These are phyloP conservation scores for Spathaspora hagerdaliae DNA, from an alignment of 805 yeast species.

Conservation along the genomic window DNA sequence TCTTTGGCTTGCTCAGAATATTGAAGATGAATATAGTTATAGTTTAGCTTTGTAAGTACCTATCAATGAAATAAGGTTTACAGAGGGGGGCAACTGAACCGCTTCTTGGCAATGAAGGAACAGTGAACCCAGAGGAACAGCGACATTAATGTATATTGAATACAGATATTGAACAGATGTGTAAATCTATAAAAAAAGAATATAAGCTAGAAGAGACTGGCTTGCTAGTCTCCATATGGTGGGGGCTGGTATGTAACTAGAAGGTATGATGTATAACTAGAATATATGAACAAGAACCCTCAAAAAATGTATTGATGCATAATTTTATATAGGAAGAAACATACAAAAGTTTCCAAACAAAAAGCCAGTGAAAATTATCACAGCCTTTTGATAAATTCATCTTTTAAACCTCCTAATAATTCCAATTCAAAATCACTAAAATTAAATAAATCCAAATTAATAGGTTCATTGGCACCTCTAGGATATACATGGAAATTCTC, in stretches of 20 bases:
- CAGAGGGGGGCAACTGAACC: too few species aligned
- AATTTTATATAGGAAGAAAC: neutral
- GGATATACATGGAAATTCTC: conserved; percentile 50
- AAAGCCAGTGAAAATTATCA: neutral
- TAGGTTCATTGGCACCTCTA: conserved; percentile 43
- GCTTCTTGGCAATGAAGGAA: too few species aligned
- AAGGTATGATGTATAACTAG: too few species aligned
- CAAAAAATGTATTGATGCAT: neutral
- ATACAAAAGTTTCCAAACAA: neutral
- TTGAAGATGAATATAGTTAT: conserved; percentile 94
- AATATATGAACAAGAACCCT: too few species aligned
- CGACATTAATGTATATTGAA: too few species aligned
- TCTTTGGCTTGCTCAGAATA: conserved; percentile 91
- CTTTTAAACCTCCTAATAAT: conserved; percentile 38
- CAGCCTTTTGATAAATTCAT: conserved; percentile 19
- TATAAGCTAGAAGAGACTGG: too few species aligned
- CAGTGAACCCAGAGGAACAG: too few species aligned
- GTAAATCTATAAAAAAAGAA: too few species aligned
- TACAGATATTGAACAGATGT: too few species aligned
- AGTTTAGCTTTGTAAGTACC: conserved; percentile 64
- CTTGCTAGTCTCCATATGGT: too few species aligned
- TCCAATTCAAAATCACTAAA: conserved; percentile 67
- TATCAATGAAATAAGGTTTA: too few species aligned
- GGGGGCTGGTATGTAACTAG: too few species aligned
- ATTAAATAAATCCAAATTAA: conserved; percentile 52